phyloP scores from a whole-genome alignment of 306 rosid genomes.

The Spatholobus suberectus region DNA sequence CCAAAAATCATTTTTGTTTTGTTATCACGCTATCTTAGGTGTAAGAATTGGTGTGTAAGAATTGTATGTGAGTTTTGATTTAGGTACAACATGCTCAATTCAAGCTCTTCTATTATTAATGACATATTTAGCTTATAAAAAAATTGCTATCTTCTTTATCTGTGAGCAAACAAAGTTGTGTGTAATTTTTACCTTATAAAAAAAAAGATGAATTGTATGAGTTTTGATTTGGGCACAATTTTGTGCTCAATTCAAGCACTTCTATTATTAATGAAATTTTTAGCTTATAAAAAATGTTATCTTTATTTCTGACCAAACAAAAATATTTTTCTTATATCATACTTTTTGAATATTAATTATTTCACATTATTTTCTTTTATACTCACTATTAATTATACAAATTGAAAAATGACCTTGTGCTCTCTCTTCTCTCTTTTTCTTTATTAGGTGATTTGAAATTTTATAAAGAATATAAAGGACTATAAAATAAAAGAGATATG shows the following conservation, averaged over 20 bases:
- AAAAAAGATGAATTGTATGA: neutral
- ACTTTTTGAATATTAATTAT: neutral
- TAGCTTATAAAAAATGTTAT: neutral
- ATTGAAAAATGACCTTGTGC: neutral
- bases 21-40: neutral
- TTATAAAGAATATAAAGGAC: neutral
- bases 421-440: neutral
- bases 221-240: neutral
- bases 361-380: neutral
- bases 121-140: neutral
- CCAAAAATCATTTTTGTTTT: too few relatives aligned
- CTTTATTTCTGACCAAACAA: neutral
- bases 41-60: neutral
- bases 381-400: neutral
- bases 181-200: too few relatives aligned
- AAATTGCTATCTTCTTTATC: neutral
- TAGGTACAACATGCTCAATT: too few relatives aligned
- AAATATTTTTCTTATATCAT: neutral
- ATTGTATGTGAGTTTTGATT: neutral
- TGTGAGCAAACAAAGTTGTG: neutral
- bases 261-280: neutral
- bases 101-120: neutral
- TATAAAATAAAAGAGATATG: neutral
- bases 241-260: too few relatives aligned
- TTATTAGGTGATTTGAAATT: neutral